phyloP scores from a whole-genome alignment of 352 stramenopile species.

The Pythium sukuiense region DNA sequence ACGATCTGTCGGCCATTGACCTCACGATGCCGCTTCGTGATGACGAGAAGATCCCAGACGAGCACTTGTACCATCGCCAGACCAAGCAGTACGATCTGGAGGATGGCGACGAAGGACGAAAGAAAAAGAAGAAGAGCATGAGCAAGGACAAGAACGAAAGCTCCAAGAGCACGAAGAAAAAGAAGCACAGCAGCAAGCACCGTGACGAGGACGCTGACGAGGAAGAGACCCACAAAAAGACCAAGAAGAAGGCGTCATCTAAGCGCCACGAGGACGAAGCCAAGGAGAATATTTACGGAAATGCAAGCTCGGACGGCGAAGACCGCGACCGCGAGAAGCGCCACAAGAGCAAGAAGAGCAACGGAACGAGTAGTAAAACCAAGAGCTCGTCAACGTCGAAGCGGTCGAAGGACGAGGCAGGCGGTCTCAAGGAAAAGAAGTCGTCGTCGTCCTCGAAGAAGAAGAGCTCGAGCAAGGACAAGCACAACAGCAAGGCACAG shows the following conservation, averaged over 20 bases:
- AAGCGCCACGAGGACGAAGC: slow-evolving; percentile 33
- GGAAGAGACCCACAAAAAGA: slow-evolving; percentile 45
- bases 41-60: slow-evolving; percentile 75
- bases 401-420: slow-evolving; percentile 13
- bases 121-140: slow-evolving; percentile 74
- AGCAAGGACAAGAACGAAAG: slow-evolving; percentile 35
- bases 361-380: slow-evolving; percentile 33
- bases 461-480: slow-evolving; percentile 40
- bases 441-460: slow-evolving; percentile 47
- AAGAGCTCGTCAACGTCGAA: slow-evolving; percentile 21
- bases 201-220: slow-evolving; percentile 27
- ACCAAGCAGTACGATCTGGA: slow-evolving; percentile 34
- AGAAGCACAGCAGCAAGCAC: slow-evolving; percentile 41
- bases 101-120: slow-evolving; percentile 18
- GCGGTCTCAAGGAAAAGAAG: slow-evolving; percentile 35
- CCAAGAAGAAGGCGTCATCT: slow-evolving; percentile 30
- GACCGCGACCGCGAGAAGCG: slow-evolving; percentile 22
- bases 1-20: slow-evolving; percentile 73
- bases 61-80: slow-evolving; percentile 79
- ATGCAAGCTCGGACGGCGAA: slow-evolving; percentile 40
- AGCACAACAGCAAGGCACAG: slow-evolving; percentile 24
- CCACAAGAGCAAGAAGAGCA: slow-evolving; percentile 44
- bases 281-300: slow-evolving; percentile 54
- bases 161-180: slow-evolving; percentile 32
- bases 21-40: slow-evolving; percentile 74